Evolutionary conservation across 2,329 filamentous ascomycete species (phyloP), one percentile per base, ranked within the genome.

Genomic region (Colletotrichum paranaense): DNA sequence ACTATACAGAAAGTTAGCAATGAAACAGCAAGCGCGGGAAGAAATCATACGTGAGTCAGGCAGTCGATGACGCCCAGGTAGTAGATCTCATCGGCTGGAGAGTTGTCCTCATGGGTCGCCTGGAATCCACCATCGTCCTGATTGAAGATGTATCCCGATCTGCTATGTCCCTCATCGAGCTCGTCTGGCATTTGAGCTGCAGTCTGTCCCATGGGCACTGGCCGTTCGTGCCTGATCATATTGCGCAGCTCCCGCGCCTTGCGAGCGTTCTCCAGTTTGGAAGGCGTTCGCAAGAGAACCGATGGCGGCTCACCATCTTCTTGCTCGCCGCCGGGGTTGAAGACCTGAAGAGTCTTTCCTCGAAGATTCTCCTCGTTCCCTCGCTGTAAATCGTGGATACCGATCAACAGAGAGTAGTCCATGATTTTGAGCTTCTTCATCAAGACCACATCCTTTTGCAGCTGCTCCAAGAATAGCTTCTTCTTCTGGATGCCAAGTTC

Each of bases 21-120:
- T 26, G 22, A 53, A 28, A 4, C 4, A 42, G 26, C n/a, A 12
- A 19, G 59, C 28, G 69, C 12, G 46, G 28, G 12, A 3, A 19
- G 5, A 30, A 57, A 66, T 90, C 94, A 91, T 89, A 97, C 95
- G 82, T 98, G 95, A 78, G 97, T 99, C 78, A 99, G 87, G 82
- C 97, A 99, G 84, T 99, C 97, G 82, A 99, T 99, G 78, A 99
- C 97, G 46, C 97, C 97, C 8, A 99, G 90, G 81, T 99, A 99
- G 83, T 99, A 99, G 55, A 99, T 95, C 83, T 98, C 95, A 67
- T 98, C 94, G 2, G 93, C 95, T 1, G 94, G 91, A 19, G 87
- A 85, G 75, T 97, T 93, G 82, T 98, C 92, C 82, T 98, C 95
- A 80, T 98, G 95, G 1, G 97, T 98, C 14, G 97, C 96, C 77